A percentile compares a stretch with the other conserved stretches of the same genome.
phyloP scores from a whole-genome alignment of 2,329 filamentous ascomycete genomes.

The Diaporthe sp. region DNA sequence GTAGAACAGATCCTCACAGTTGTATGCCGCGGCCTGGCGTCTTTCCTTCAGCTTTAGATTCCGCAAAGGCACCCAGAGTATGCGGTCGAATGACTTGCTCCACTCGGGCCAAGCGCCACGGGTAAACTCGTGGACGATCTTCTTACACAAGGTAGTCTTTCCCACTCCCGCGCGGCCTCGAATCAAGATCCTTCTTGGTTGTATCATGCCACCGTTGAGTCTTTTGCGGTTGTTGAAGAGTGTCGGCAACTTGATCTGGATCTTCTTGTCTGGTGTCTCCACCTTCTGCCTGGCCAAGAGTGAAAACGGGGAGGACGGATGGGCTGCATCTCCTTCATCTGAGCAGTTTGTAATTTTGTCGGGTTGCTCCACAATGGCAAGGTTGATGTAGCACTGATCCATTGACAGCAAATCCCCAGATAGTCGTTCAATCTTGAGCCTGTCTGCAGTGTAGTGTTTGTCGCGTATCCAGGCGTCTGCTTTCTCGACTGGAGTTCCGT shows the following conservation, averaged over 20 bases:
- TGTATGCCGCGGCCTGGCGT: neutral
- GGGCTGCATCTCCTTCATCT: neutral
- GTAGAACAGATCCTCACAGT: neutral
- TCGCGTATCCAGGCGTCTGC: neutral
- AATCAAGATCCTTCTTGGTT: neutral
- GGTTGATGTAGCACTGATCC: neutral
- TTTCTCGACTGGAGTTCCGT: neutral
- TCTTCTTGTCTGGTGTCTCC: neutral
- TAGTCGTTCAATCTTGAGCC: neutral
- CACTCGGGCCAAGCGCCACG: neutral
- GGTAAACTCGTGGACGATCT: neutral
- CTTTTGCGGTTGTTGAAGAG: neutral
- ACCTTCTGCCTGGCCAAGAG: neutral
- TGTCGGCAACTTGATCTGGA: neutral
- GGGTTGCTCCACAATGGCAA: neutral
- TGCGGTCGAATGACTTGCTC: neutral
- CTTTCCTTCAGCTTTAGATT: neutral
- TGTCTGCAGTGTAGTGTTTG: neutral
- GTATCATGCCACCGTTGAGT: neutral
- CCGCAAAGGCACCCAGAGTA: neutral
- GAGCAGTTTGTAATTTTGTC: neutral
- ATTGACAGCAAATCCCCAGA: neutral
- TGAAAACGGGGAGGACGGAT: neutral
- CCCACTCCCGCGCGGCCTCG: neutral
- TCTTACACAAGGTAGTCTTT: neutral